Conservation (phyloP, 805 yeast genomes). For the Candida namnaoensis region DNA sequence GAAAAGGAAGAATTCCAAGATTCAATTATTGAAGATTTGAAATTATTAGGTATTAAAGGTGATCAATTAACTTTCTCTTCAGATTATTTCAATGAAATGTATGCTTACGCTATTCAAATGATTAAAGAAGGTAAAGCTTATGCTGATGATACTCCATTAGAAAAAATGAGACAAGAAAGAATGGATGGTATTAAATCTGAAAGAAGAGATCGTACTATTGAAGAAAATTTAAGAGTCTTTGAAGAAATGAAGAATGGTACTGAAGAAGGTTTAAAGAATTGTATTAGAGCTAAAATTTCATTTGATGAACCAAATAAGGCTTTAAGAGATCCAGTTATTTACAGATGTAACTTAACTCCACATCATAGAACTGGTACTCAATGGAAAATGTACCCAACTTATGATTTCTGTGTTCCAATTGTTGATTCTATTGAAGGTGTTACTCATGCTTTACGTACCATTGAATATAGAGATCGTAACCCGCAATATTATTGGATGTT, state of each 20-base stretch:
- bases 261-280: constrained; percentile 83
- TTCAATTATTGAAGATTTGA: constrained; percentile 87
- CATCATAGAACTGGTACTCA: constrained; percentile 91
- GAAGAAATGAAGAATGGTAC: constrained; percentile 93
- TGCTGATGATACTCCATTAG: constrained; percentile 93
- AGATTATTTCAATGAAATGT: constrained; percentile 89
- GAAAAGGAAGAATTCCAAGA: constrained; percentile 94
- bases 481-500: constrained; percentile 98
- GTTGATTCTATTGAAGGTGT: constrained; percentile 96
- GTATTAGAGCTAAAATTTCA: constrained; percentile 95
- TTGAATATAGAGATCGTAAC: constrained; percentile 97
- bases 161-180: constrained; percentile 97
- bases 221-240: constrained; percentile 83
- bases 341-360: constrained; percentile 95
- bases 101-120: constrained; percentile 73
- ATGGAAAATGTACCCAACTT: constrained; percentile 98
- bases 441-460: constrained; percentile 95
- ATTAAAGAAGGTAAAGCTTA: constrained; percentile 96
- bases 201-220: constrained; percentile 88
- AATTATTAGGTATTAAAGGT: constrained; percentile 86
- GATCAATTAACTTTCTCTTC: constrained; percentile 85
- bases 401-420: constrained; percentile 97
- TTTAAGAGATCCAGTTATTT: constrained; percentile 94
- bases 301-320: constrained; percentile 89
- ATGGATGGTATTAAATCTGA: constrained; percentile 92